Base-by-base conservation (phyloP, 2,329 filamentous ascomycete genomes). In the Penicillium digitatum region DNA sequence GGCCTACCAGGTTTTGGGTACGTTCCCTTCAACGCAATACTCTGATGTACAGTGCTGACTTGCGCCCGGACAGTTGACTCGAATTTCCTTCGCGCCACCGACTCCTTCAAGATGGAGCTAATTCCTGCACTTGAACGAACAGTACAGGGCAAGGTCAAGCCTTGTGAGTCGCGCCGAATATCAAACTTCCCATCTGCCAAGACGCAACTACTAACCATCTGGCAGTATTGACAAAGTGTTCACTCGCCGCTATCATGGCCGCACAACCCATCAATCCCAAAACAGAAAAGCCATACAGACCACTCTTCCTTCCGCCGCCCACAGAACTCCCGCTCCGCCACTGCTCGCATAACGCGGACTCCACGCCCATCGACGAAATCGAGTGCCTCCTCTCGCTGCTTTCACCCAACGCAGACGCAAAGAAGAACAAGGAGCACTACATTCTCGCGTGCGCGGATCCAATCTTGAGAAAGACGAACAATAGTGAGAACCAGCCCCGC, bases 71-170 rank as follows among this genome's bases (percentile, higher is more conserved):
- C 64, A 84, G 86, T 96, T 58, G 92, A 96, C 70, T 89, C 90
- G 56, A 85, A 91, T 61, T 89, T 97, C 65, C 82, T 97, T 48
- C 82, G 84, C 67, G 90, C 95, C 71, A 86, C 91, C 22, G 84
- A 87, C 62, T 83, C 84, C 47, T 94, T 89, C 78, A 94, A 93
- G 68, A 96, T 96, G 88, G 88, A 95, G 59, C 79, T 96, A n/a
- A 78, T 88, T 47, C 81, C 82, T 35, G 84, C 87, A 22, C 78
- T 96, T 29, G 84, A 92, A 69, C 82, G 88, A 55, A 94, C 90
- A n/a, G 79, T 96, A 3, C 90, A 95, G 69, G 92, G 90, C 58
- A 83, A 90, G 71, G 86, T 91, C 64, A 95, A 94, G 75, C 87
- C 89, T 46, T 87, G 85, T 89, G 78, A 53, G 83, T 78, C 5